Percentiles rank a stretch among this genome's conserved stretches.
Evolutionary conservation across 345 rosid genomes (phyloP).

Genomic region (Dovyalis caffra): DNA sequence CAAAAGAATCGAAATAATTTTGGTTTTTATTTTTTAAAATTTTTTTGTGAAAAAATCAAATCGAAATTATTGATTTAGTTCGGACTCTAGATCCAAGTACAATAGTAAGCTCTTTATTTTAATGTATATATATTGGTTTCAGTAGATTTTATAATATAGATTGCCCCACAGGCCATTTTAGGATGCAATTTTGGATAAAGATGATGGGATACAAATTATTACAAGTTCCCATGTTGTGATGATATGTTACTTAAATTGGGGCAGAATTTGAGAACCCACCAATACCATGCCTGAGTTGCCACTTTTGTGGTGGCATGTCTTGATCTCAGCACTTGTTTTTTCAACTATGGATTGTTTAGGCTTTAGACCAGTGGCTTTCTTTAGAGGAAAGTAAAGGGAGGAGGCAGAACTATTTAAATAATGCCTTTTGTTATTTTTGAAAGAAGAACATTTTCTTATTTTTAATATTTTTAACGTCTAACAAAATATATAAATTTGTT

Average conservation of each 20-base stretch:
- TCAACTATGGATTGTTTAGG: background rate
- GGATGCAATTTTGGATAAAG: background rate
- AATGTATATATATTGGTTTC: background rate
- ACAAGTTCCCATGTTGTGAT: background rate
- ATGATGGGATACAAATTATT: background rate
- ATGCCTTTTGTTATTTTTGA: background rate
- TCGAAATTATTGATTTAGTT: too few relatives aligned
- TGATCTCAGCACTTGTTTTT: background rate
- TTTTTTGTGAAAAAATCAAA: too few relatives aligned
- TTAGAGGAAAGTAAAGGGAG: background rate
- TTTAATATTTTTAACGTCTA: background rate
- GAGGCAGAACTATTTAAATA: too few relatives aligned
- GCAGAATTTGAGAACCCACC: background rate
- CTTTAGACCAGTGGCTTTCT: too few relatives aligned
- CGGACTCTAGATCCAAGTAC: background rate
- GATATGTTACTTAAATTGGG: background rate
- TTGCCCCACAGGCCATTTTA: background rate
- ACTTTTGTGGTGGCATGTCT: background rate
- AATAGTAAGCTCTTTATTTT: background rate
- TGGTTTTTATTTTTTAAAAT: too few relatives aligned
- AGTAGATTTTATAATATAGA: too few relatives aligned
- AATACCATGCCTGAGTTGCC: background rate
- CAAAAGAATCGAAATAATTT: too few relatives aligned
- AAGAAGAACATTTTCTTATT: background rate
- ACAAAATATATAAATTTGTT: background rate